These are phyloP conservation scores for Amaranthus palmeri DNA, from an alignment of 148 eudicot genomes.

Conservation along the genomic window DNA sequence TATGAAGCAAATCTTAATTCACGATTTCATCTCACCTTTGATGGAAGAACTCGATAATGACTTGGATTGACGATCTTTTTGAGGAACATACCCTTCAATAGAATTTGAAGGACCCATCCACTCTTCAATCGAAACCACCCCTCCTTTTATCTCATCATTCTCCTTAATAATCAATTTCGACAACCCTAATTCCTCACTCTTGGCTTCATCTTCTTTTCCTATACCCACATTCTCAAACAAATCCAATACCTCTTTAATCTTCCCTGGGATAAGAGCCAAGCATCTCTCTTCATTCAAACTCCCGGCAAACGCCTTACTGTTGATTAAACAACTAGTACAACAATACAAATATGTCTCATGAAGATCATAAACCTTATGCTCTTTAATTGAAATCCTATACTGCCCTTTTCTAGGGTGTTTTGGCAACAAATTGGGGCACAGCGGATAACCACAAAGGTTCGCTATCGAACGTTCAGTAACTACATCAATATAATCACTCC, in stretches of 20 bases:
- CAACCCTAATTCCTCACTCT: constrained; percentile 38
- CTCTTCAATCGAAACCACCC: constrained; percentile 59
- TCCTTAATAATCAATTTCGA: constrained; percentile 64
- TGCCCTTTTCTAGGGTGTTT: constrained; percentile 61
- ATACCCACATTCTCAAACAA: constrained; percentile 45
- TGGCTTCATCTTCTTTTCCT: constrained; percentile 32
- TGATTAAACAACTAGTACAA: constrained; percentile 59
- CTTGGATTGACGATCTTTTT: constrained; percentile 34
- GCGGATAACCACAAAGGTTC: constrained; percentile 71
- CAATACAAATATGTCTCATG: constrained; percentile 81
- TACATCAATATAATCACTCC: constrained; percentile 69
- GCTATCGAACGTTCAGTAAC: constrained; percentile 78
- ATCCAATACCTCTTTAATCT: constrained; percentile 47
- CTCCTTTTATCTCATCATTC: constrained; percentile 39
- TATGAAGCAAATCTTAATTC: constrained; percentile 1
- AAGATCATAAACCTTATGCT: constrained; percentile 91
- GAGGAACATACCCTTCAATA: constrained; percentile 91
- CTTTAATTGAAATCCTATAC: constrained; percentile 72
- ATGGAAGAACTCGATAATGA: constrained; percentile 6
- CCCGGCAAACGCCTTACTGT: constrained; percentile 59
- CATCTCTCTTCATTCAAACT: constrained; percentile 65
- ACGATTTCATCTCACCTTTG: constrained; percentile 36
- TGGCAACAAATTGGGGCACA: constrained; percentile 63
- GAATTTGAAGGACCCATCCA: constrained; percentile 90
- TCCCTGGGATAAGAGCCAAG: constrained; percentile 37